A percentile compares a stretch with the other conserved stretches of the same genome.
phyloP scores from a whole-genome alignment of 371 early-diverging fungal genomes.

The Mortierella sp. region DNA sequence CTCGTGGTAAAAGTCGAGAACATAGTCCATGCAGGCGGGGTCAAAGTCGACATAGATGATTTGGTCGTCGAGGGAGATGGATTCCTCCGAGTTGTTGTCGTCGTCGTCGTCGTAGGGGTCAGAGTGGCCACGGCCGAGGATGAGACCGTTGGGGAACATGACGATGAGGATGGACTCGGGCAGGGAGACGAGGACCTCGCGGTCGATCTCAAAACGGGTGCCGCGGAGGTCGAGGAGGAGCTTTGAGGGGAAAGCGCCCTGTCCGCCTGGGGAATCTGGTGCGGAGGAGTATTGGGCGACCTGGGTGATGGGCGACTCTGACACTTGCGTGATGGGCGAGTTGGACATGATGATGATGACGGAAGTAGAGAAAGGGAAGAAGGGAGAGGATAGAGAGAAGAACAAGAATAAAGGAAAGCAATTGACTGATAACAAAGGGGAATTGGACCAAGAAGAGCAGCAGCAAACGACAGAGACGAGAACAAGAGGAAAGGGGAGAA shows the following conservation, averaged over 20 bases:
- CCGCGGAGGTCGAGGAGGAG: constrained; percentile 81
- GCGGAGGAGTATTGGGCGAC: constrained; percentile 27
- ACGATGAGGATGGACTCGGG: constrained; percentile 84
- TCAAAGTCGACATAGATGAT: constrained; percentile 75
- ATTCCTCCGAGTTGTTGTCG: constrained; percentile 66
- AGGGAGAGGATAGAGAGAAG: neutral
- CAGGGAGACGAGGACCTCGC: constrained; percentile 79
- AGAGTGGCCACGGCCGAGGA: constrained; percentile 67
- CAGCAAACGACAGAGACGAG: no score
- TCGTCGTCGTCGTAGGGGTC: constrained; percentile 66
- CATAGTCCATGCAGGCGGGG: constrained; percentile 73
- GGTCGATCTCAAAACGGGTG: constrained; percentile 76
- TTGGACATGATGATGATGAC: constrained; percentile 8
- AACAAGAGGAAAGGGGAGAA: no score
- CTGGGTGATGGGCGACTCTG: constrained; percentile 53
- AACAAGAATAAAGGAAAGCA: neutral
- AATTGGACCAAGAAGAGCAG: no score
- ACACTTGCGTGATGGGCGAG: constrained; percentile 29
- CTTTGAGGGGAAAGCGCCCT: constrained; percentile 64
- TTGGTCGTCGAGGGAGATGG: constrained; percentile 63
- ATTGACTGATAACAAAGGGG: no score
- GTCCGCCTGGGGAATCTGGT: constrained; percentile 21
- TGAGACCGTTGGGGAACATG: constrained; percentile 88
- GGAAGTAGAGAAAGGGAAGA: neutral
- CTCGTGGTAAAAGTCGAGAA: constrained; percentile 67